Evolutionary conservation across 139 green algal genomes (phyloP), one percentile per base, ranked within the genome.

Genomic region (Pseudopediastrum boryanum): DNA sequence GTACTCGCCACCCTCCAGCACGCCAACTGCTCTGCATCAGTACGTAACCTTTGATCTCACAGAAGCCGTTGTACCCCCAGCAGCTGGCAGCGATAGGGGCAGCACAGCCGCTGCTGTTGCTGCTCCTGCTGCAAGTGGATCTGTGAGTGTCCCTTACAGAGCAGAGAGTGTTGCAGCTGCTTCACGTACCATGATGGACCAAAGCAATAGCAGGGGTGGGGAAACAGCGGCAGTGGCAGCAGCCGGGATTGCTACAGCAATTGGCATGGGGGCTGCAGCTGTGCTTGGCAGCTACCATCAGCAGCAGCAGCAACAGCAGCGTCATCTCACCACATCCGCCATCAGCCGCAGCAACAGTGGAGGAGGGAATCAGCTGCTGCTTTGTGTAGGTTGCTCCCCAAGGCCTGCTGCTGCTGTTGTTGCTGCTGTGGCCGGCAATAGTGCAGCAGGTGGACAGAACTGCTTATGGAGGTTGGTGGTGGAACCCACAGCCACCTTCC

Each of bases 401-500:
- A 50, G 71, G 71, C 52, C 51, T 2, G 21, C 25, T n/a, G 13
- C 46, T 66, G 58, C 58, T 66, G 58, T 31, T 66, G 58, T 31
- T 31, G 21, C 58, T 66, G 5, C 33, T 52, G 25, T 31, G 51
- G 69, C 46, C 4, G 12, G 38, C 23, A 29, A 9, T 5, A n/a
- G 38, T 68, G 23, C 69, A 66, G 23, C 36, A 39, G 50, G 33
- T 9, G 16, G 46, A 12, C 46, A 56, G 46, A n/a, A 16, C 13
- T 16, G 33, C 0, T 25, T 87, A n/a, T 91, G 84, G 82, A 62
- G 85, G 56, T 71, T 94, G 10, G 42, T 80, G 31, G 12, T 95
- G 1, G 38, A 77, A 42, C 65, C 91, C 1, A 87, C 90, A 0
- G 59, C 93, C 7, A 70, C 85, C 31, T 44, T 95, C 27, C 71